Percentiles rank a stretch among this genome's conserved stretches.
Evolutionary conservation across 169 alveolate genomes (phyloP).

Genomic region (Babesia ovis): DNA sequence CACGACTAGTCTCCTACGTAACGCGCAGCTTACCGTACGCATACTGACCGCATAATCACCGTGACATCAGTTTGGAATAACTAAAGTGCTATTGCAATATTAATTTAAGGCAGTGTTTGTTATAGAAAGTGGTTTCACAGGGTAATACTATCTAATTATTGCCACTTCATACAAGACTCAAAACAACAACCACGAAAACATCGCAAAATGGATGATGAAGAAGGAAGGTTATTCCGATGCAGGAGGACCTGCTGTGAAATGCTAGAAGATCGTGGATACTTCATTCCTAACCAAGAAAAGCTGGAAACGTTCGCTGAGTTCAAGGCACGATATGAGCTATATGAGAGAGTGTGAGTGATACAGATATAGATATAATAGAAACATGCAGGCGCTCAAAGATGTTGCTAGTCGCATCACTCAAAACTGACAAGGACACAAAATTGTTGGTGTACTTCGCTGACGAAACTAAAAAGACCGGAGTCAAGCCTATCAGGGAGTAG

Average conservation of each 20-base stretch:
- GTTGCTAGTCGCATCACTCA: conserved; percentile 83
- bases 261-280: conserved; percentile 90
- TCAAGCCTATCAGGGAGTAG: conserved; percentile 90
- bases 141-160: too few species aligned
- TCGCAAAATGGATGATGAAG: conserved; percentile 85
- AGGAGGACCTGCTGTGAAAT: conserved; percentile 89
- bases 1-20: too few species aligned
- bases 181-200: neutral
- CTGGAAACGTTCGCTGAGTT: conserved; percentile 83
- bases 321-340: conserved; percentile 79
- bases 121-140: too few species aligned
- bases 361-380: neutral
- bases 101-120: too few species aligned
- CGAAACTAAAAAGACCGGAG: conserved; percentile 90
- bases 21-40: too few species aligned
- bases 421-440: conserved; percentile 80
- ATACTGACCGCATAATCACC: too few species aligned
- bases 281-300: conserved; percentile 82
- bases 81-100: too few species aligned
- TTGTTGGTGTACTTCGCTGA: conserved; percentile 89
- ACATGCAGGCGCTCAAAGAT: conserved; percentile 79
- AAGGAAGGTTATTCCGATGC: conserved; percentile 84
- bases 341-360: conserved; percentile 70
- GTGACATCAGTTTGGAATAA: too few species aligned
- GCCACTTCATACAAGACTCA: neutral